Evolutionary conservation across 257 asterid genomes (phyloP), one percentile per base, ranked within the genome.

Genomic region (Lavandula angustifolia): DNA sequence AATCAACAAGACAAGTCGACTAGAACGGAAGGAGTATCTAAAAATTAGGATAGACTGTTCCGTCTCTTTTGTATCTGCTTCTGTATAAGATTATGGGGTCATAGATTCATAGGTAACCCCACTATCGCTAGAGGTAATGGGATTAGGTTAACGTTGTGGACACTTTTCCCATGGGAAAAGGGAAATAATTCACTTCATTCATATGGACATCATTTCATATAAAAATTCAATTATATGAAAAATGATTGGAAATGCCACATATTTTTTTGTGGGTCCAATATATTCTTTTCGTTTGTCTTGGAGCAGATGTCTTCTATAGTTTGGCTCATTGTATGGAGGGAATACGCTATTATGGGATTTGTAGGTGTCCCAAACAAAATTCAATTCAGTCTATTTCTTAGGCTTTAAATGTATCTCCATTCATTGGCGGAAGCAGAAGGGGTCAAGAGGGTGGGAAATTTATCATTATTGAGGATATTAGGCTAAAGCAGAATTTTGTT

Each of bases 211-310:
- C 52, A 67, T 67, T 73, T 73, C 69, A 32, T 5, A 5, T 8
- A 61, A 62, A 49, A 62, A 49, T 49, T 57, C 56, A 66, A 66
- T 37, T 44, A 57, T 68, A 47, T 14, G 62, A 16, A 64, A 57
- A 72, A 72, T 76, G 73, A 76, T 76, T 68, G 78, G 69, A 65
- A 58, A 72, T 76, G 66, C 8, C 42, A 35, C 37, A 53, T 12
- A 48, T 55, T 14, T 44, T 33, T 54, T 58, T 42, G 49, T 37
- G 76, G 76, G 50, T 47, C 71, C 75, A 65, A n/a, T 33, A 53
- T 22, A 44, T 75, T 56, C 68, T 42, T 71, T 61, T 56, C 11
- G 35, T 51, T 62, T 72, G 62, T 68, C 68, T 48, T 61, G 18
- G 71, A 53, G 70, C 66, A 66, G 9, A 62, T 76, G 81, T 57